Base-by-base conservation (phyloP, 1,139 yeast species). In the Diutina scorzettiae region DNA sequence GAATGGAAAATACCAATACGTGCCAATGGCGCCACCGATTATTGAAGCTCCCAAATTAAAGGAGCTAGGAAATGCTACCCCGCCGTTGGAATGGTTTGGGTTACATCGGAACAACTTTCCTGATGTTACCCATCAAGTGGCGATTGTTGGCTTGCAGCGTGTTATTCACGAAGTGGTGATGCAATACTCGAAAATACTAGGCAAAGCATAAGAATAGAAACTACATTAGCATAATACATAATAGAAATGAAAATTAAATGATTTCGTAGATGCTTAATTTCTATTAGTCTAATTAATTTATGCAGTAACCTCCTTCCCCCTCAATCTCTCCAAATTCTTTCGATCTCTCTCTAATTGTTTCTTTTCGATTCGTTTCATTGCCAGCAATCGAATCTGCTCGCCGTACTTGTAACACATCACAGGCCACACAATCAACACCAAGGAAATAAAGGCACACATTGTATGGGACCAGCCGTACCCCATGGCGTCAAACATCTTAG, bases 61-160 rank as follows among this genome's bases (percentile, higher is more conserved):
- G 53, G 97, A 91, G 54, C 68, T 91, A 54, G 97, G 97, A 25
- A 91, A 83, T 60, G 97, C 96, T 1, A 91, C 98, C 0, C 98
- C 98, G 1, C 97, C 98, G 2, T 64, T 91, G 47, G 97, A 91
- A 57, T 91, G 98, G 98, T 83, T 91, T 63, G 98, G 98, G 1
- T 69, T 91, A 27, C 93, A 91, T 56, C 69, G 97, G 50, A 76
- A 80, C 51, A 76, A 79, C 49, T 77, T 91, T 50, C 98, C 98
- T 0, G 79, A 82, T 41, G 70, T 84, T 44, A 82, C 95, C 0
- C 96, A 91, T 54, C 91, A 85, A 56, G 63, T 76, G 46, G 78
- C 81, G 0, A 82, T 87, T 45, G 75, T 82, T 18, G 74, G 80
- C 9, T 63, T 91, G 43, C 96, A 86, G 53, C 74, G 77, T 47